These are phyloP conservation scores for Zoysia japonica DNA, from an alignment of 176 grass and related monocot species.

Conservation along the genomic window DNA sequence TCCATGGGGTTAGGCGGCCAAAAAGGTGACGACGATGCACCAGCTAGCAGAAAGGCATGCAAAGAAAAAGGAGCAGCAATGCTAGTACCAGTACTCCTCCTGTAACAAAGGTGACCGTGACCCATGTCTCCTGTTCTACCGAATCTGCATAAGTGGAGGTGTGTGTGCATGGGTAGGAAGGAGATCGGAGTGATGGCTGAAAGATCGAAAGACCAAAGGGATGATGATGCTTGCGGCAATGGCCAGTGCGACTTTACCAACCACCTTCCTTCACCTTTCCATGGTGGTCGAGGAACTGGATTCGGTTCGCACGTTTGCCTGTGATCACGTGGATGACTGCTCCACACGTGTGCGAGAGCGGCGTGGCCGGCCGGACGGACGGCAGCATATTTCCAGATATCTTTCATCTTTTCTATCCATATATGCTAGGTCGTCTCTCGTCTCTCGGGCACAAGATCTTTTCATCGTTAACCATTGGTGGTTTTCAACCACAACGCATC, in stretches of 20 bases:
- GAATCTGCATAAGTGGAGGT: background rate
- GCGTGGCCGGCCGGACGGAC: too few relatives aligned
- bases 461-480: background rate
- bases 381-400: too few relatives aligned
- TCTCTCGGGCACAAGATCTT: background rate
- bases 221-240: conserved; percentile 24
- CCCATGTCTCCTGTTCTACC: background rate
- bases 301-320: background rate
- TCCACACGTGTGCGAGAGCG: background rate
- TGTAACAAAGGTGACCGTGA: conserved; percentile 12
- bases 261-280: background rate
- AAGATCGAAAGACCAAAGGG: too few relatives aligned
- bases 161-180: background rate
- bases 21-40: background rate
- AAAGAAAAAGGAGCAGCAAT: background rate
- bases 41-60: conserved; percentile 4
- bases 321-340: background rate
- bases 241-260: conserved; percentile 6
- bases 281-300: conserved; percentile 17
- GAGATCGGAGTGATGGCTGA: background rate
- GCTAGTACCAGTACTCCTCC: background rate
- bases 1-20: background rate
- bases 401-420: background rate
- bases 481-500: background rate
- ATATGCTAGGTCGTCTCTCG: background rate